Conservation (phyloP, 768 basidiomycete genomes). For the Pulveroboletus sp. region DNA sequence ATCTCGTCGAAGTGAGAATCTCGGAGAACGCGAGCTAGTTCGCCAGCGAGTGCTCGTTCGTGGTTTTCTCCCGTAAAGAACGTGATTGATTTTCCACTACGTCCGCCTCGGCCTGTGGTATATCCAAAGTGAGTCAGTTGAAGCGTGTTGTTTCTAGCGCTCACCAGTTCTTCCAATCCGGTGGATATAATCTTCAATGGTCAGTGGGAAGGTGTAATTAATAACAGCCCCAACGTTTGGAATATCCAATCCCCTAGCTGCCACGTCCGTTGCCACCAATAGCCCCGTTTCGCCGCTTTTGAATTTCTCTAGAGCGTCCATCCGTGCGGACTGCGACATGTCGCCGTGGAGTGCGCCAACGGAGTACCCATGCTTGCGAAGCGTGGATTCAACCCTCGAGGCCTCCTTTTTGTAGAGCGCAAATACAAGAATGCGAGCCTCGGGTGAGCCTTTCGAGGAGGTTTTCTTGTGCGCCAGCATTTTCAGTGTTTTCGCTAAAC, state of each 20-base stretch:
- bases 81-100: constrained; percentile 86
- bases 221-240: constrained; percentile 92
- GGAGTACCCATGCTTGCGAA: constrained; percentile 68
- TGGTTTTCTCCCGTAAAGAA: constrained; percentile 94
- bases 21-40: constrained; percentile 83
- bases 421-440: constrained; percentile 82
- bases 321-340: constrained; percentile 78
- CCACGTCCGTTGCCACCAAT: constrained; percentile 96
- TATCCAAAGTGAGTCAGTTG: no score
- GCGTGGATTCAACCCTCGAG: constrained; percentile 77
- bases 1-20: constrained; percentile 83
- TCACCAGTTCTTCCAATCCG: constrained; percentile 85
- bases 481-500: constrained; percentile 54
- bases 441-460: constrained; percentile 43
- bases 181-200: constrained; percentile 90
- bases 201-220: constrained; percentile 97
- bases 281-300: constrained; percentile 74
- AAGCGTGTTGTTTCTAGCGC: no score
- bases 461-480: constrained; percentile 58
- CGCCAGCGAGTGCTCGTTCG: constrained; percentile 85
- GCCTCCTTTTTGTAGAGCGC: constrained; percentile 98
- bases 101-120: constrained; percentile 78
- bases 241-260: constrained; percentile 95
- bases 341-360: constrained; percentile 89
- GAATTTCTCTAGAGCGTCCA: constrained; percentile 85